Evolutionary conservation across 2,329 filamentous ascomycete genomes (phyloP).

Genomic region (Cladosporium sp.): DNA sequence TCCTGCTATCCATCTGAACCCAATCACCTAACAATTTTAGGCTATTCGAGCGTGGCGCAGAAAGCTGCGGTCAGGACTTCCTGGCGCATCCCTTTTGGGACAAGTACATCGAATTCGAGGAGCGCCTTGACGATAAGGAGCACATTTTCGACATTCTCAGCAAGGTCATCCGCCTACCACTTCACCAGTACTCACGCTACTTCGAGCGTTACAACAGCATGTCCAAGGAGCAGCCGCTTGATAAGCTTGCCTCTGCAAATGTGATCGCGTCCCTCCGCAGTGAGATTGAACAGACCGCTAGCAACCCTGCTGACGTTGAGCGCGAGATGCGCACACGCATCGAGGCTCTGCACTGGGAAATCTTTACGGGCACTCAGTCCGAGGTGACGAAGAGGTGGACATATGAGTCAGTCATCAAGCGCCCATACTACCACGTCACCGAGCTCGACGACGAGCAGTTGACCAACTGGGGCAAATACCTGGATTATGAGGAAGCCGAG

Average conservation of each 20-base stretch:
- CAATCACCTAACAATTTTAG: conserved; percentile 54
- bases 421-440: conserved; percentile 94
- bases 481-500: conserved; percentile 91
- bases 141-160: conserved; percentile 81
- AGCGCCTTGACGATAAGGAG: conserved; percentile 79
- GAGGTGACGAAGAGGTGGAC: conserved; percentile 94
- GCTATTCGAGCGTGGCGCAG: conserved; percentile 86
- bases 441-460: conserved; percentile 85
- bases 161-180: conserved; percentile 83
- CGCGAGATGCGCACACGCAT: conserved; percentile 77
- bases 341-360: conserved; percentile 76
- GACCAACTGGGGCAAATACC: conserved; percentile 89
- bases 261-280: conserved; percentile 66
- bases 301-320: conserved; percentile 73
- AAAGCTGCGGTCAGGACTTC: conserved; percentile 86
- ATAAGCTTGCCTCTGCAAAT: conserved; percentile 70
- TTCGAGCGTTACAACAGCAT: conserved; percentile 86
- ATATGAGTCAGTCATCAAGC: conserved; percentile 91
- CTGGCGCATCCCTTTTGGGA: conserved; percentile 97
- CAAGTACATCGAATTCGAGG: conserved; percentile 96
- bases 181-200: conserved; percentile 94
- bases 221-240: conserved; percentile 69
- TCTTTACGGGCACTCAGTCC: conserved; percentile 76
- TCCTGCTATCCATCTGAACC: not conserved
- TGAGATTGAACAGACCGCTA: conserved; percentile 69